These are phyloP conservation scores for Alternaria sp. DNA, from an alignment of 2,329 filamentous ascomycete genomes.

Conservation along the genomic window DNA sequence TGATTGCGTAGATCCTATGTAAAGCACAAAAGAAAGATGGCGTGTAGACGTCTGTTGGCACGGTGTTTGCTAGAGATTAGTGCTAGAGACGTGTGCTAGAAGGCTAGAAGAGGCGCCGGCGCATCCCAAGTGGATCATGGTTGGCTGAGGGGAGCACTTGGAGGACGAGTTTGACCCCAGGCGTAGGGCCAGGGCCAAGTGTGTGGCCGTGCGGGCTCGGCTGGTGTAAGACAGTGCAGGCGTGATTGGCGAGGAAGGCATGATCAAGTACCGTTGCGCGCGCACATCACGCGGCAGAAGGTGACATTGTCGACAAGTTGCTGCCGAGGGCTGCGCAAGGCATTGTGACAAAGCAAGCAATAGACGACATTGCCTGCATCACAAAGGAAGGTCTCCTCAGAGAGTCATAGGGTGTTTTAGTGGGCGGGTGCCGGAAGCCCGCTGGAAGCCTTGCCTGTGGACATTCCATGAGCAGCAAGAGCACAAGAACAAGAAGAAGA, in stretches of 20 bases:
- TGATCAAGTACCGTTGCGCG: constrained; percentile 14
- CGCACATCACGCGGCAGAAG: constrained; percentile 24
- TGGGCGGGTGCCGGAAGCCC: constrained; percentile 17
- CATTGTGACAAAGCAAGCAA: constrained; percentile 14
- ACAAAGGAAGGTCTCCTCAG: no score
- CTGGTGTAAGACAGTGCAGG: constrained; percentile 12
- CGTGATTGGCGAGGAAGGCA: constrained; percentile 23
- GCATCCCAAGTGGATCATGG: constrained; percentile 29
- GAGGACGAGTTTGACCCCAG: constrained; percentile 36
- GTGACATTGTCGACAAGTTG: constrained; percentile 18
- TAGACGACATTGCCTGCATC: no score
- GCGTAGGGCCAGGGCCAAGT: constrained; percentile 41
- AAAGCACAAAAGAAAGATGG: constrained; percentile 2
- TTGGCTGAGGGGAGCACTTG: constrained; percentile 26
- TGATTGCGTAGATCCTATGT: background rate
- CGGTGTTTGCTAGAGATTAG: background rate
- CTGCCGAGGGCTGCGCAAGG: background rate
- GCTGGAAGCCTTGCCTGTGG: constrained; percentile 9
- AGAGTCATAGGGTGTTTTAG: constrained; percentile 34
- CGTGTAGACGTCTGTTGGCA: constrained; percentile 1
- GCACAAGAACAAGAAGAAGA: no score
- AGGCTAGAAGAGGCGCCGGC: constrained; percentile 4
- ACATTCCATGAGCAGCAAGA: background rate
- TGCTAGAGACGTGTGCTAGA: constrained; percentile 4
- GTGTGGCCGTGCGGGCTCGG: constrained; percentile 37